Conservation (phyloP, 352 stramenopile genomes). For the Globisporangium middletonii region DNA sequence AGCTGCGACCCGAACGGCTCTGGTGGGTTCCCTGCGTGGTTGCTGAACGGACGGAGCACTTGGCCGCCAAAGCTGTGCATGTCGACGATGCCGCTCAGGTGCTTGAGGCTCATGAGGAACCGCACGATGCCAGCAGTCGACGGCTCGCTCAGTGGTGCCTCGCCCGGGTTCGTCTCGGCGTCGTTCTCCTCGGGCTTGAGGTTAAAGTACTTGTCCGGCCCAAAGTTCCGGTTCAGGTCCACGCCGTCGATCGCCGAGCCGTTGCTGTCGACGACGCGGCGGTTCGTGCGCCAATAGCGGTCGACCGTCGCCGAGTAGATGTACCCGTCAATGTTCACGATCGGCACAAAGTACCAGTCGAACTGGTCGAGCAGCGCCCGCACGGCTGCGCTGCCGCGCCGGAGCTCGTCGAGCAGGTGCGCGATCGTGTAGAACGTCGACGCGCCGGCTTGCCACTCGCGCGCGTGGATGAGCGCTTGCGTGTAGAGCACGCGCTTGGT, state of each 20-base stretch:
- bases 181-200: slow-evolving; percentile 27
- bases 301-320: slow-evolving; percentile 59
- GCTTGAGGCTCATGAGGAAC: slow-evolving; percentile 44
- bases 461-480: slow-evolving; percentile 58
- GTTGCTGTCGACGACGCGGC: slow-evolving; percentile 27
- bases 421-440: slow-evolving; percentile 41
- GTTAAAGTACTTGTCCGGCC: slow-evolving; percentile 54
- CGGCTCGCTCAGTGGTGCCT: slow-evolving; percentile 51
- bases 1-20: slow-evolving; percentile 54
- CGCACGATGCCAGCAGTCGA: slow-evolving; percentile 37
- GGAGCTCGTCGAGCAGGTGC: slow-evolving; percentile 35
- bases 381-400: slow-evolving; percentile 14
- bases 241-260: slow-evolving; percentile 38
- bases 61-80: slow-evolving; percentile 55
- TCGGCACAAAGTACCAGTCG: slow-evolving; percentile 75
- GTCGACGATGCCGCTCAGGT: slow-evolving; percentile 47
- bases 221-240: slow-evolving; percentile 75
- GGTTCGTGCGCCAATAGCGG: slow-evolving; percentile 63
- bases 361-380: slow-evolving; percentile 30
- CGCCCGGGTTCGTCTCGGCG: slow-evolving; percentile 52
- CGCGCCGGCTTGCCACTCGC: slow-evolving; percentile 44
- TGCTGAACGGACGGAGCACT: slow-evolving; percentile 64
- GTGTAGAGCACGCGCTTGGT: slow-evolving; percentile 46
- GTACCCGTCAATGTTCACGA: slow-evolving; percentile 80
- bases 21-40: slow-evolving; percentile 22